These are phyloP conservation scores for Mycena sanguinolenta DNA, from an alignment of 768 basidiomycete species.

Conservation along the genomic window DNA sequence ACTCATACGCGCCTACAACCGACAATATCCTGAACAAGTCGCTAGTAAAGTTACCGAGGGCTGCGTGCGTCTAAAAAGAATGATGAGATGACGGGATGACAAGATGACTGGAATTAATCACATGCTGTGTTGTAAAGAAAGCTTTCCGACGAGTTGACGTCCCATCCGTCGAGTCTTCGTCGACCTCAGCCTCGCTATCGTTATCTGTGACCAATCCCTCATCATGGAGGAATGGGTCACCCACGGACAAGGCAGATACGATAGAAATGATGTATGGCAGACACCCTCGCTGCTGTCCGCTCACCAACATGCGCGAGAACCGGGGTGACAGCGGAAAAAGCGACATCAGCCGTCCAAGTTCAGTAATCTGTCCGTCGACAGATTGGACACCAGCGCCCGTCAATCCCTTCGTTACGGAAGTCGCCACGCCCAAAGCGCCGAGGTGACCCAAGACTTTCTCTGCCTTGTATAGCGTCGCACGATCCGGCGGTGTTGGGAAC, in stretches of 20 bases:
- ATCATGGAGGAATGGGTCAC: constrained; percentile 93
- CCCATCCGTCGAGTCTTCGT: constrained; percentile 44
- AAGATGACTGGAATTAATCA: constrained; percentile 48
- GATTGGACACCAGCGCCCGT: constrained; percentile 39
- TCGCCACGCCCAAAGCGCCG: constrained; percentile 75
- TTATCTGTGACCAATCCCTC: constrained; percentile 43
- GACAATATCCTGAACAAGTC: constrained; percentile 91
- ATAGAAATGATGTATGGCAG: constrained; percentile 92
- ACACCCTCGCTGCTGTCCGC: constrained; percentile 86
- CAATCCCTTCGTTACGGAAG: constrained; percentile 34
- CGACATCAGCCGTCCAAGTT: constrained; percentile 93
- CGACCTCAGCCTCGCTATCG: constrained; percentile 53
- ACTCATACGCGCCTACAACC: constrained; percentile 97
- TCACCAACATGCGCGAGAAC: constrained; percentile 95
- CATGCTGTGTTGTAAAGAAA: constrained; percentile 88
- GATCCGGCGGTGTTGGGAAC: constrained; percentile 96
- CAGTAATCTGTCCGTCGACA: constrained; percentile 79
- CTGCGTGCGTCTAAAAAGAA: constrained; percentile 73
- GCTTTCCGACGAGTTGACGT: constrained; percentile 75
- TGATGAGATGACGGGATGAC: constrained; percentile 12
- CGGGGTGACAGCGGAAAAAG: constrained; percentile 94
- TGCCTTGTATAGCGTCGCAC: constrained; percentile 78
- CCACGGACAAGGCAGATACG: constrained; percentile 92
- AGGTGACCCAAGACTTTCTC: constrained; percentile 86
- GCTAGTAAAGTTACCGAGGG: constrained; percentile 84